Evolutionary conservation across 23 red algal genomes (phyloP), one percentile per base, ranked within the genome.

Genomic region (Chondrus crispus): DNA sequence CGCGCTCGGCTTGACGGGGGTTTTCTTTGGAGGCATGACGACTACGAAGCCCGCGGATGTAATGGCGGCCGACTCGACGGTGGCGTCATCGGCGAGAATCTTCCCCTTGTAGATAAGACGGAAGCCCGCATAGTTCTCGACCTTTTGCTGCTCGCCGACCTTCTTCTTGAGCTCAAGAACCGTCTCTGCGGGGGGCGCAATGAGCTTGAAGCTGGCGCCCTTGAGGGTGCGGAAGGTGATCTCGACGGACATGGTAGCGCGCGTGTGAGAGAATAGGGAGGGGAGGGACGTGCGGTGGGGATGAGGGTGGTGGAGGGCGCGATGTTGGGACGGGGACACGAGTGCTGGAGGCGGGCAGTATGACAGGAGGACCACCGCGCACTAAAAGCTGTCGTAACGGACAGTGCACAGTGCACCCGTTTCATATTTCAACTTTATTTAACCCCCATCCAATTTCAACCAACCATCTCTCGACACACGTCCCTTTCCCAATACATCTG

Each of bases 141-240:
- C 73, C 32, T 78, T 87, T 26, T 93, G 63, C n/a, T 85, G 41
- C 40, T 80, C 68, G 63, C 54, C 97, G 49, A 96, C 93, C 52
- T 85, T 91, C 39, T 60, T 39, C 75, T 94, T 94, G 39, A 88
- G 46, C 57, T 93, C 92, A 20, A 88, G 70, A 41, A 94, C 68
- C 45, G 91, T 93, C 46, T 95, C 93, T 16, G 86, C 63, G 39
- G 58, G 81, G 20, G 62, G 46, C n/a, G 74, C 85, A 36, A 92
- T 46, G 11, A 98, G 42, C 42, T 88, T 87, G 81, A 98, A 95
- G 45, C 85, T 74, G 51, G 84, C 85, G 32, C 93, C 93, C 35
- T 93, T 85, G 24, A 98, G 92, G 40, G 96, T 98, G 43, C 92
- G 94, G 62, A 98, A 94, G 3, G 91, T 91, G 46, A 98, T 62